Base-by-base conservation (phyloP, 169 alveolate genomes). In the Eimeria necatrix region DNA sequence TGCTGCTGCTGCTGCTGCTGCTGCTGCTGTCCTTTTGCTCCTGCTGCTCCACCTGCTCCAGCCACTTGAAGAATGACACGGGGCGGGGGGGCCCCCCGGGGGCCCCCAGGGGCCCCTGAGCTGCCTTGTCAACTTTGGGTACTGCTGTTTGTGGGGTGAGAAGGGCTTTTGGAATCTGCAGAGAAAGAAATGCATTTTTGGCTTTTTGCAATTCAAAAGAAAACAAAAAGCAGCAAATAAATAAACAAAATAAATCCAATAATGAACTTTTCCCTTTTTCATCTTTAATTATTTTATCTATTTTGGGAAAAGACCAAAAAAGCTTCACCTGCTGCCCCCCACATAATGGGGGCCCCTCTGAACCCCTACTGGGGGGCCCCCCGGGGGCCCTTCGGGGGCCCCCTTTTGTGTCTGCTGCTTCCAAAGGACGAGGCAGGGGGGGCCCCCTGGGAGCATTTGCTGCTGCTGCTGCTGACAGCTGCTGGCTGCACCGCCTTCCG, bases 51-150 rank as follows among this genome's bases (percentile, higher is more conserved):
- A 64, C 76, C 26, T 64, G 14, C 76, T 64, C 41, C 26, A 64
- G 76, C 76, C 76, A 64, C 76, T 64, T 64, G 26, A 64, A 64
- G 26, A 64, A 64, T 5, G 76, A 64, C 32, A 20, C 26, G 18
- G 76, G 76, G 5, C 76, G 76, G 41, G 76, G 20, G 76, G 76
- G 32, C 76, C 76, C 76, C 76, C 18, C 76, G n/a, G n/a, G n/a
- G n/a, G n/a, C n/a, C n/a, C n/a, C n/a, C 26, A 14, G 41, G 41
- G 76, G 41, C 41, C 76, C 76, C 76, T 64, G 41, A 10, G 9
- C 76, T 24, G 20, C 14, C 76, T 64, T 10, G 26, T 9, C 8
- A 24, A 24, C 76, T 24, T n/a, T n/a, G n/a, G n/a, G n/a, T n/a
- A n/a, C n/a, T n/a, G n/a, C n/a, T n/a, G n/a, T n/a, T n/a, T n/a